A percentile compares a stretch with the other conserved stretches of the same genome.
These are phyloP conservation scores for Petunia hybrid DNA, from an alignment of 305 asterid species.

Conservation along the genomic window DNA sequence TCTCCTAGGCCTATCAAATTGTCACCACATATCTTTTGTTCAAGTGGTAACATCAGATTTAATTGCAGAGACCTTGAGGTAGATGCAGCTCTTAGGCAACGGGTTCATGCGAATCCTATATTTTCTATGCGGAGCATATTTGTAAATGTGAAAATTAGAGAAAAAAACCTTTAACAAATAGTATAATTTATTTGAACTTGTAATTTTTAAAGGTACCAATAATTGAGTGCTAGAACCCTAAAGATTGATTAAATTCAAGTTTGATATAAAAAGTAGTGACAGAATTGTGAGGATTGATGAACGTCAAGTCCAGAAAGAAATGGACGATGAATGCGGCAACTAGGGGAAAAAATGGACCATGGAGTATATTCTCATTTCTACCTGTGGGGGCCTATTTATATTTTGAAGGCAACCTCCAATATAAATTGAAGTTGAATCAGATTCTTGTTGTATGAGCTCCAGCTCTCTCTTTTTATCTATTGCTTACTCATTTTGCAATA, in stretches of 20 bases:
- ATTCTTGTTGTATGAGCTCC: slow-evolving; percentile 28
- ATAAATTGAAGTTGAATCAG: slow-evolving; percentile 28
- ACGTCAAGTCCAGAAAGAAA: background rate
- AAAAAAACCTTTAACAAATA: too few relatives aligned
- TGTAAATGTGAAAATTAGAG: too few relatives aligned
- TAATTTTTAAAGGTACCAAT: too few relatives aligned
- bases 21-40: background rate
- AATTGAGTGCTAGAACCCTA: too few relatives aligned
- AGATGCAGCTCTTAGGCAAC: too few relatives aligned
- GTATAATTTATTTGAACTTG: too few relatives aligned
- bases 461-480: background rate
- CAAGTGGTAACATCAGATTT: too few relatives aligned
- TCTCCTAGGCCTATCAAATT: background rate
- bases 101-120: too few relatives aligned
- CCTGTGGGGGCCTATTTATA: background rate
- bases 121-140: too few relatives aligned
- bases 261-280: too few relatives aligned
- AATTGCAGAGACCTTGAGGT: too few relatives aligned
- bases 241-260: too few relatives aligned
- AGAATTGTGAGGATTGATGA: background rate
- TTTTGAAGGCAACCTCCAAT: slow-evolving; percentile 28
- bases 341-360: background rate
- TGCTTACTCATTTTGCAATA: background rate
- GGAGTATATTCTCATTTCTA: slow-evolving; percentile 20
- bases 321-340: slow-evolving; percentile 14